A percentile compares a stretch with the other conserved stretches of the same genome.
These are phyloP conservation scores for Mortierella sp. DNA, from an alignment of 371 early-diverging fungal species.

Conservation along the genomic window DNA sequence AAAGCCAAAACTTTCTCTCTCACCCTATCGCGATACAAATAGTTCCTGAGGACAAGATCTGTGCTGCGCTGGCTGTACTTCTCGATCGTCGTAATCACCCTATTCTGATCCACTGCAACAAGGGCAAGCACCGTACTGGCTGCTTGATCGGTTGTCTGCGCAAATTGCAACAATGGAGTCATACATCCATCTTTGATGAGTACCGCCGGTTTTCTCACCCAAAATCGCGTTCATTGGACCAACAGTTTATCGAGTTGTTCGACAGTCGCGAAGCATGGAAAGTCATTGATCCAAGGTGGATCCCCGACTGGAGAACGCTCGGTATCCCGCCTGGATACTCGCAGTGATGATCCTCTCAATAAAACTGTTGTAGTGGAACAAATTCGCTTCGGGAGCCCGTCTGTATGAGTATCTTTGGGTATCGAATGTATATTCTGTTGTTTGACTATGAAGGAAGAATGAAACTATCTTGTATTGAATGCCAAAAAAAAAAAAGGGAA, in stretches of 20 bases:
- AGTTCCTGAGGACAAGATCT: constrained; percentile 92
- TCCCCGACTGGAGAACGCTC: constrained; percentile 51
- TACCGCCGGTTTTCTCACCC: constrained; percentile 94
- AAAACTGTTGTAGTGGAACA: not conserved
- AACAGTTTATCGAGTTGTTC: constrained; percentile 97
- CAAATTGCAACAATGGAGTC: constrained; percentile 93
- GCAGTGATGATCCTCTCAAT: not conserved
- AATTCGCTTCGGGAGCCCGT: no score
- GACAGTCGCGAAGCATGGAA: constrained; percentile 85
- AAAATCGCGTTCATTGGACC: constrained; percentile 95
- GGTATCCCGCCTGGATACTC: constrained; percentile 33
- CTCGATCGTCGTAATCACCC: constrained; percentile 89
- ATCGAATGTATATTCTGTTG: constrained; percentile 9
- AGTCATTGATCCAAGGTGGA: constrained; percentile 86
- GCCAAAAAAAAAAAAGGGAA: not conserved
- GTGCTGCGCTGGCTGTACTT: constrained; percentile 86
- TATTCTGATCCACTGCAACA: constrained; percentile 95
- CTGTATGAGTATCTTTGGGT: not conserved
- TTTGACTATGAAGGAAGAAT: not conserved
- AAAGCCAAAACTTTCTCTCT: not conserved
- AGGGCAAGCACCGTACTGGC: constrained; percentile 98
- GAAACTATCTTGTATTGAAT: not conserved
- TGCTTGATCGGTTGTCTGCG: constrained; percentile 95
- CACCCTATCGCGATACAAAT: not conserved
- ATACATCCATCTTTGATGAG: constrained; percentile 96